Percentiles rank a stretch among this genome's conserved stretches.
phyloP scores from a whole-genome alignment of 2,329 filamentous ascomycete genomes.

The Passalora sequoiae region DNA sequence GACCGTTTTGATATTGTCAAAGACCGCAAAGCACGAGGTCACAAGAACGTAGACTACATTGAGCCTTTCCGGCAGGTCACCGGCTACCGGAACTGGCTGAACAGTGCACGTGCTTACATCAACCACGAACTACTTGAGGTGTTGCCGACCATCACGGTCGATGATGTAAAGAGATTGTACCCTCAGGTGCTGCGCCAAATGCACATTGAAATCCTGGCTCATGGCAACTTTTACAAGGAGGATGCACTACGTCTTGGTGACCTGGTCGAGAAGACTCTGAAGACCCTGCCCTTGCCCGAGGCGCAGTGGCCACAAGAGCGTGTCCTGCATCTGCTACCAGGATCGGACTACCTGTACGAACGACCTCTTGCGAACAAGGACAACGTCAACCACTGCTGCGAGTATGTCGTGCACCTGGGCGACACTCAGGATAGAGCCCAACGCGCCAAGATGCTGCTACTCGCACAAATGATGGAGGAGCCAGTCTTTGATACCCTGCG shows the following conservation, averaged over 20 bases:
- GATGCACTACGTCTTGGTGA: constrained; percentile 82
- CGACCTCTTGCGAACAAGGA: constrained; percentile 76
- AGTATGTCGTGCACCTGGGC: constrained; percentile 44
- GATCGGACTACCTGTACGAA: constrained; percentile 78
- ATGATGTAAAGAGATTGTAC: constrained; percentile 71
- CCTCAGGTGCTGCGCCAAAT: constrained; percentile 75
- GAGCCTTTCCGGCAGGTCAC: constrained; percentile 86
- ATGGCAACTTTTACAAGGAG: constrained; percentile 92
- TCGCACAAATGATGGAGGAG: constrained; percentile 88
- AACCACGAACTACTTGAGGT: constrained; percentile 76
- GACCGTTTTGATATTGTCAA: constrained; percentile 89
- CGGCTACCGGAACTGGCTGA: constrained; percentile 76
- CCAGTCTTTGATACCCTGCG: constrained; percentile 90
- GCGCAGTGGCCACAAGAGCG: constrained; percentile 76
- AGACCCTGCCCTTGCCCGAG: constrained; percentile 66
- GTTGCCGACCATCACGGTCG: constrained; percentile 65
- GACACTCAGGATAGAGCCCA: constrained; percentile 56
- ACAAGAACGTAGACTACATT: constrained; percentile 81
- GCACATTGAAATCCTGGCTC: constrained; percentile 80
- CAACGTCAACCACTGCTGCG: constrained; percentile 63
- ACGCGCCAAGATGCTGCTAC: constrained; percentile 71
- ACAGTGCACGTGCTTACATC: constrained; percentile 68
- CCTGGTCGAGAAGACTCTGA: constrained; percentile 71
- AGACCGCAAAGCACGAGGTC: constrained; percentile 69
- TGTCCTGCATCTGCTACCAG: constrained; percentile 69